Percentiles rank a stretch among this genome's conserved stretches.
Conservation (phyloP, 2,329 filamentous ascomycete genomes). For the Xylogone sp. region DNA sequence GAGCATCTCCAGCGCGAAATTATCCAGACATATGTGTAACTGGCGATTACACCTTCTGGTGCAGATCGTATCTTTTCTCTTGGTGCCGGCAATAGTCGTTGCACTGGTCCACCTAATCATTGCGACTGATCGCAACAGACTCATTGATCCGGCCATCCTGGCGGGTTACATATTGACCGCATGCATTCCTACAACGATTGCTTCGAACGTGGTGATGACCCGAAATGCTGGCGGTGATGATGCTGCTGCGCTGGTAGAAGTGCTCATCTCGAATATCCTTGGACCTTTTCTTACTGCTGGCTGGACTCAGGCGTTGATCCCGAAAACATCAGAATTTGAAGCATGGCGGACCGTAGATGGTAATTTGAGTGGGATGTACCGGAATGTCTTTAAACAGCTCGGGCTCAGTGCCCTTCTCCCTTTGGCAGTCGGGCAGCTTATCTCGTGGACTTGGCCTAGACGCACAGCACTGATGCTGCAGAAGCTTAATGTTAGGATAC, state of each 20-base stretch:
- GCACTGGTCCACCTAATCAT: slow-evolving; percentile 29
- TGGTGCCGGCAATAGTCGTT: slow-evolving; percentile 61
- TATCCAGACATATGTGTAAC: slow-evolving; percentile 58
- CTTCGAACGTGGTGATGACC: slow-evolving; percentile 73
- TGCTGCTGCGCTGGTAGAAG: slow-evolving; percentile 62
- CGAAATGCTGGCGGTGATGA: slow-evolving; percentile 64
- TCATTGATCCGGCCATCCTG: slow-evolving; percentile 54
- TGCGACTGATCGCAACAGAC: slow-evolving; percentile 23
- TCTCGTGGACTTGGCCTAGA: slow-evolving; percentile 43
- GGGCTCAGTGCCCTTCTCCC: slow-evolving; percentile 65
- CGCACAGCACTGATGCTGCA: background rate
- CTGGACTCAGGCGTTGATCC: slow-evolving; percentile 39
- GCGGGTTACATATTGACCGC: slow-evolving; percentile 45
- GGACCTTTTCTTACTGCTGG: slow-evolving; percentile 67
- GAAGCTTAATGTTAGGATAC: too few species aligned
- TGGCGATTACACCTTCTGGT: slow-evolving; percentile 67
- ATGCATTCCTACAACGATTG: slow-evolving; percentile 70
- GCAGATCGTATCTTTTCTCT: slow-evolving; percentile 62
- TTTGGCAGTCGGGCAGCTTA: slow-evolving; percentile 55
- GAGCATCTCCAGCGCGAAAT: slow-evolving; percentile 59
- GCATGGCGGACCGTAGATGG: slow-evolving; percentile 25
- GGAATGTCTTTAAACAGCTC: slow-evolving; percentile 63
- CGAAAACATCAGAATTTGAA: too few species aligned
- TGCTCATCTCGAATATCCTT: slow-evolving; percentile 65
- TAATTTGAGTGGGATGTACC: slow-evolving; percentile 59